Evolutionary conservation across 768 basidiomycete genomes (phyloP).

Genomic region (Psilocybe subaeruginosa): DNA sequence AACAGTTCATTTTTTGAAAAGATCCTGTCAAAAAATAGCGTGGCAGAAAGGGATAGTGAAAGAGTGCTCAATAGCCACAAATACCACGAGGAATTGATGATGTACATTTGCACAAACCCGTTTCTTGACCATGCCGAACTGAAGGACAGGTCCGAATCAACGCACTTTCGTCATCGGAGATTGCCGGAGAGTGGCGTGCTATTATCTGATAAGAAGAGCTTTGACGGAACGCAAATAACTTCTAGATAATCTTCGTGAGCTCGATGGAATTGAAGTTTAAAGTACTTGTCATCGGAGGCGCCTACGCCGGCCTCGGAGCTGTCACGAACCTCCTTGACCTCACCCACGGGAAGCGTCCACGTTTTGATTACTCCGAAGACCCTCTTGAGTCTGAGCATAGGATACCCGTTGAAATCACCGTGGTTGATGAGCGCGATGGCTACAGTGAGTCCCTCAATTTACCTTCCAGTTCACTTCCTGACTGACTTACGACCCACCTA

Average conservation of each 20-base stretch:
- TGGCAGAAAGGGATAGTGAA: no score
- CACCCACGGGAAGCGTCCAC: neutral
- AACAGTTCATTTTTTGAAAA: no score
- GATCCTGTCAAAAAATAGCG: no score
- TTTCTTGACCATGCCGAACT: no score
- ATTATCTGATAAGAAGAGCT: neutral
- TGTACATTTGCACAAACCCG: no score
- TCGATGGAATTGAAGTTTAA: constrained; percentile 1
- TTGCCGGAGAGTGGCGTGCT: neutral
- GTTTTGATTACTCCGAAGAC: neutral
- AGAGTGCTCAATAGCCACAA: no score
- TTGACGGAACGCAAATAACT: neutral
- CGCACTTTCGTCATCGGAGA: neutral
- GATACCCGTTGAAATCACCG: neutral
- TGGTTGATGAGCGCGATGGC: neutral
- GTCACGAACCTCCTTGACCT: neutral
- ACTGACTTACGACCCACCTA: neutral
- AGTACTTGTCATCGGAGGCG: neutral
- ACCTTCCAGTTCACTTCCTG: neutral
- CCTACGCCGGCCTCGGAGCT: neutral
- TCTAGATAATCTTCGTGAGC: neutral
- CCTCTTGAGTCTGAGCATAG: neutral
- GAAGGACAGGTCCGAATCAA: no score
- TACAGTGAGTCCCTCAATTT: neutral
- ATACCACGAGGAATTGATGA: no score